Evolutionary conservation across 768 basidiomycete species (phyloP).

Genomic region (Leccinum obscurum): DNA sequence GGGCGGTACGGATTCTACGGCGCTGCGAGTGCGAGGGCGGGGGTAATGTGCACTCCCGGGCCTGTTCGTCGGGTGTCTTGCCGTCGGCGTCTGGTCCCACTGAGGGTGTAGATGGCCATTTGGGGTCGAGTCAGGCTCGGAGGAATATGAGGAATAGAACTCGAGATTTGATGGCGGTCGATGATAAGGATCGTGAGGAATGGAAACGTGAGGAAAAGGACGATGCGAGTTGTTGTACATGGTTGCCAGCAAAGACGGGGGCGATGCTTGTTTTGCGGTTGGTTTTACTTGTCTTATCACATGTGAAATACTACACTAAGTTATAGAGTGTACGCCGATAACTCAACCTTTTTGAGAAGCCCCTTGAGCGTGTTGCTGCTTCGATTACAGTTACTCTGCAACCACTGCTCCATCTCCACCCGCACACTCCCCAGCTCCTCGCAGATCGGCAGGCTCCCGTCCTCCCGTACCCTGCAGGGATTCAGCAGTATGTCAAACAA

Average conservation of each 20-base stretch:
- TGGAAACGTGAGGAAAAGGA: slow-evolving; percentile 38
- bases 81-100: slow-evolving; percentile 36
- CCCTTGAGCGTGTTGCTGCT: slow-evolving; percentile 79
- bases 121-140: slow-evolving; percentile 29
- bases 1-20: slow-evolving; percentile 28
- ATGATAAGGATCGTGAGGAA: slow-evolving; percentile 38
- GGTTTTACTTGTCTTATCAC: slow-evolving; percentile 14
- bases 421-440: slow-evolving; percentile 66
- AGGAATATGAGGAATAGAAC: slow-evolving; percentile 32
- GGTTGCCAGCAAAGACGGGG: neutral
- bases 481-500: slow-evolving; percentile 89
- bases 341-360: slow-evolving; percentile 78
- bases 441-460: slow-evolving; percentile 68
- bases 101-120: slow-evolving; percentile 28
- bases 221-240: slow-evolving; percentile 30
- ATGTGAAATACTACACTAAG: slow-evolving; percentile 10
- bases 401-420: slow-evolving; percentile 83
- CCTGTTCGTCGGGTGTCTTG: slow-evolving; percentile 23
- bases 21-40: slow-evolving; percentile 41
- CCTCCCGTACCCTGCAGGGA: slow-evolving; percentile 57
- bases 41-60: slow-evolving; percentile 24
- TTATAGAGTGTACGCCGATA: slow-evolving; percentile 41
- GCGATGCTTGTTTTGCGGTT: neutral
- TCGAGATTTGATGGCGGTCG: slow-evolving; percentile 33
- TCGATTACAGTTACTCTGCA: slow-evolving; percentile 84